Evolutionary conservation across 176 grass and related monocot species (phyloP), one percentile per base, ranked within the genome.

Genomic region (Poa pratensis): DNA sequence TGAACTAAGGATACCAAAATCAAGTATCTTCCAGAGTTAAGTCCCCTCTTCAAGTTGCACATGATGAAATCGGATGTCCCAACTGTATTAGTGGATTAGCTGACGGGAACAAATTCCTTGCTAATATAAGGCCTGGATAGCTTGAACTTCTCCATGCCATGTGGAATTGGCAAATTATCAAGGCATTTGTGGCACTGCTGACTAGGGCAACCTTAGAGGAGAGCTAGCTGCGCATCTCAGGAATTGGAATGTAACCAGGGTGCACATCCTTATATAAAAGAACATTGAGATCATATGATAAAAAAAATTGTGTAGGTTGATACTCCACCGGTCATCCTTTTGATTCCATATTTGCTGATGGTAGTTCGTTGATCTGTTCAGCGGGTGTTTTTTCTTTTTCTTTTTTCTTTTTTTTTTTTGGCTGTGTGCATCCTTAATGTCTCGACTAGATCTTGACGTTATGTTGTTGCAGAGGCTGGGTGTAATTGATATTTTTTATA

Each of bases 11-110:
- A 62, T 49, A 85, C 76, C 26, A 69, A 71, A 80, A 86, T 85
- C 48, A 65, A 77, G 23, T 75, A 14, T 10, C 73, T 91, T 12
- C 76, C 50, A 12, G 69, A 88, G 49, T 51, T 85, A 77, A 72
- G 57, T 45, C 55, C 37, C 37, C 75, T 91, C 8, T 85, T 86
- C 77, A 89, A 94, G 42, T 75, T 94, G 57, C 19, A 43, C 9
- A 69, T 2, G 34, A 20, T 69, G 19, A 69, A 69, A 1, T 71
- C 11, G n/a, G 5, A 14, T 71, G 68, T 45, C 39, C 39, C 20
- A 71, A 70, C 37, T 22, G 37, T 15, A 5, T 15, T 71, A 71
- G 68, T n/a, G 20, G 39, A 71, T 45, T 22, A 24, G 0, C 39
- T 71, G 5, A 71, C 2, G 5, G 10, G 20, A 22, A 14, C 9